Evolutionary conservation across 805 yeast species (phyloP).

Genomic region (Wickerhamomyces xylosicus): DNA sequence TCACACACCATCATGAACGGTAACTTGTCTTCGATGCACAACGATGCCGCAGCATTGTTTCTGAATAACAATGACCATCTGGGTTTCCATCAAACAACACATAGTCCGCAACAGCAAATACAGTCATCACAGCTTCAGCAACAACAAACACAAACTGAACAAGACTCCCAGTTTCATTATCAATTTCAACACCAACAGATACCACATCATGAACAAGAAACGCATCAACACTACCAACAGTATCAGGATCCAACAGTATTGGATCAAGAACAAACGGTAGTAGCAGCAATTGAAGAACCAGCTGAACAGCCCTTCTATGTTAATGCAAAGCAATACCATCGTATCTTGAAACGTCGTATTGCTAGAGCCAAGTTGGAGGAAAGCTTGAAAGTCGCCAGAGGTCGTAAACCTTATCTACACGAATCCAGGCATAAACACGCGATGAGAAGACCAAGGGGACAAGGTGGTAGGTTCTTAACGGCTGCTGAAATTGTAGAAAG

Average conservation of each 20-base stretch:
- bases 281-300: slow-evolving; percentile 13
- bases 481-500: slow-evolving; percentile 72
- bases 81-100: slow-evolving; percentile 9
- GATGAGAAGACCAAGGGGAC: slow-evolving; percentile 98
- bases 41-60: neutral
- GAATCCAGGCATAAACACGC: slow-evolving; percentile 98
- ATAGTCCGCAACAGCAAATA: slow-evolving; percentile 11
- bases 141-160: slow-evolving; percentile 4
- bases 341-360: slow-evolving; percentile 84
- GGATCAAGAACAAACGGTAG: neutral
- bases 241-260: neutral
- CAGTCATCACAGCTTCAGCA: slow-evolving; percentile 2
- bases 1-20: neutral
- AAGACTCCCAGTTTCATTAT: slow-evolving; percentile 5
- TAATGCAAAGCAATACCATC: slow-evolving; percentile 94
- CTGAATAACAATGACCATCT: neutral
- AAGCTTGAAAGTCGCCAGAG: slow-evolving; percentile 73
- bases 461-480: slow-evolving; percentile 94
- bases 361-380: slow-evolving; percentile 94
- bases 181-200: neutral
- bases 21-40: neutral
- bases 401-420: slow-evolving; percentile 88
- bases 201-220: neutral
- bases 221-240: neutral
- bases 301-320: slow-evolving; percentile 91